phyloP scores from a whole-genome alignment of 345 rosid genomes.

The Melaleuca alternifolia region DNA sequence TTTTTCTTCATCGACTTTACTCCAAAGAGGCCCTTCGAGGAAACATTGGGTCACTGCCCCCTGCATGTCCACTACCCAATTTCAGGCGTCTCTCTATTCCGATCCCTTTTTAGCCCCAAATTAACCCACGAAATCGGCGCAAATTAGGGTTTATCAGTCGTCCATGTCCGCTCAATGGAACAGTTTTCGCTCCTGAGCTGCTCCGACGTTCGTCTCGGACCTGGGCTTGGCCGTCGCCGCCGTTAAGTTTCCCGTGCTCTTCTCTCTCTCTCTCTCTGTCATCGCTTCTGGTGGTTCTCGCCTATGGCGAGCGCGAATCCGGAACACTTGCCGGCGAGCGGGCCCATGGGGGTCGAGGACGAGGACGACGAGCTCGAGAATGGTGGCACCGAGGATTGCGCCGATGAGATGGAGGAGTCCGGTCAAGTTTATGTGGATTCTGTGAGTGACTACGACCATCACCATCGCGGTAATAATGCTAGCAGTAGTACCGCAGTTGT shows the following conservation, averaged over 20 bases:
- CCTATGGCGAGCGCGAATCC: constrained; percentile 15
- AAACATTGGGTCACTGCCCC: background rate
- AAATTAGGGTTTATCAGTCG: background rate
- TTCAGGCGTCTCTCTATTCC: background rate
- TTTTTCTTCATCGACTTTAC: background rate
- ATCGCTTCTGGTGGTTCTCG: background rate
- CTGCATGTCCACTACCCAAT: background rate
- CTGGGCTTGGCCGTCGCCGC: background rate
- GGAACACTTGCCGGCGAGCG: constrained; percentile 36
- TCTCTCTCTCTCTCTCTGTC: background rate
- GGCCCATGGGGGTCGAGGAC: constrained; percentile 40
- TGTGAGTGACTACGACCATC: constrained; percentile 22
- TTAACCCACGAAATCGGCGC: background rate
- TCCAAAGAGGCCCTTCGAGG: background rate
- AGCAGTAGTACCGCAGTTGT: background rate
- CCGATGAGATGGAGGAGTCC: constrained; percentile 35
- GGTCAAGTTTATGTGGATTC: constrained; percentile 12
- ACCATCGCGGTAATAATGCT: background rate
- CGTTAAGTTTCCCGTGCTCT: background rate
- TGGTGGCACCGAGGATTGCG: constrained; percentile 5
- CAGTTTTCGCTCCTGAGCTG: background rate
- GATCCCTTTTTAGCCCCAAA: background rate
- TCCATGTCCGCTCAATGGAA: background rate
- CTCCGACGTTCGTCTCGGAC: background rate
- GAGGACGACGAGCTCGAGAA: constrained; percentile 20